Evolutionary conservation across 1,139 yeast genomes (phyloP).

Genomic region (Sugiyamaella japonica): DNA sequence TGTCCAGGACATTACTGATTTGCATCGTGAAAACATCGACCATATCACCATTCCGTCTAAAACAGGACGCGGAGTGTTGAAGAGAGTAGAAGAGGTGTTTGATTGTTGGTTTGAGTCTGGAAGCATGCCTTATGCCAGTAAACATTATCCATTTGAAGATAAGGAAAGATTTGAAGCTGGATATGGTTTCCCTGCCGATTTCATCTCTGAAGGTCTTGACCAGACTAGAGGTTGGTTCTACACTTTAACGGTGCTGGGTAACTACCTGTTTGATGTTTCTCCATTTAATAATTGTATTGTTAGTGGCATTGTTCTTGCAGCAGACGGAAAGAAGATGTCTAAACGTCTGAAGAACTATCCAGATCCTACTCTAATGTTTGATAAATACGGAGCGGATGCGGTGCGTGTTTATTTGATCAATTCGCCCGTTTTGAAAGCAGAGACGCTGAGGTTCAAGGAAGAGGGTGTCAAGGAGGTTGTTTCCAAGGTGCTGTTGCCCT

Average conservation of each 20-base stretch:
- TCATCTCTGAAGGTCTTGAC: slow-evolving; percentile 97
- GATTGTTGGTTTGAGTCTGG: slow-evolving; percentile 99
- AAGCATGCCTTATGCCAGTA: slow-evolving; percentile 97
- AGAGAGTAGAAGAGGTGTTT: slow-evolving; percentile 94
- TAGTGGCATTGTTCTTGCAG: slow-evolving; percentile 93
- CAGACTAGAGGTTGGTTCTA: slow-evolving; percentile 99
- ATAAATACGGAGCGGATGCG: slow-evolving; percentile 97
- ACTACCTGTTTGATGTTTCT: slow-evolving; percentile 87
- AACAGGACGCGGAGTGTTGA: slow-evolving; percentile 81
- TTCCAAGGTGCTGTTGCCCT: slow-evolving; percentile 90
- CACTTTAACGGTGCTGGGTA: slow-evolving; percentile 92
- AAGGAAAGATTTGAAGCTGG: slow-evolving; percentile 59
- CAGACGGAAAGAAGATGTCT: slow-evolving; percentile 99
- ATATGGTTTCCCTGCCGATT: slow-evolving; percentile 86
- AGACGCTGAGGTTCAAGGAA: slow-evolving; percentile 93
- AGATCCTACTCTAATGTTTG: slow-evolving; percentile 79
- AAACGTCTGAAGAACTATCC: slow-evolving; percentile 98
- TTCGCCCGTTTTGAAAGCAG: slow-evolving; percentile 97
- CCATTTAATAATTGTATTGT: slow-evolving; percentile 97
- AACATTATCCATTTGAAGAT: slow-evolving; percentile 94
- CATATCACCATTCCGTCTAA: slow-evolving; percentile 91
- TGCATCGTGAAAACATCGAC: slow-evolving; percentile 93
- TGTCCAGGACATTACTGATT: slow-evolving; percentile 72
- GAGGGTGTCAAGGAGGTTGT: slow-evolving; percentile 99
- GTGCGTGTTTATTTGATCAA: slow-evolving; percentile 91